Evolutionary conservation across 176 grass and related monocot species (phyloP).

Genomic region (Poa annua): DNA sequence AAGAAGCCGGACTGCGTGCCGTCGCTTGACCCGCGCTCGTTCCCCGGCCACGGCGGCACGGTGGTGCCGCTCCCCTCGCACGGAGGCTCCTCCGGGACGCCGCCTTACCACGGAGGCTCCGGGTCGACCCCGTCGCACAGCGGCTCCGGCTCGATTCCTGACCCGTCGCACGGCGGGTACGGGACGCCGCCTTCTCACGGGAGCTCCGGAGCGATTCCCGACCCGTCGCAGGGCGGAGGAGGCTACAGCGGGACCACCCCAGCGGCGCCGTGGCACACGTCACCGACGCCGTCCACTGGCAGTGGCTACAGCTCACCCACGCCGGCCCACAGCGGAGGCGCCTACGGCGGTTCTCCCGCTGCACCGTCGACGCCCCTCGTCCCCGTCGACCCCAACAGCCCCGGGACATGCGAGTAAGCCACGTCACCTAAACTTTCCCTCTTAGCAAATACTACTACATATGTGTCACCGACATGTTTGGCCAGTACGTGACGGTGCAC

Average conservation of each 20-base stretch:
- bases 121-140: not conserved
- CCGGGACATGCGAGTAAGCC: constrained; percentile 76
- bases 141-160: not conserved
- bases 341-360: constrained; percentile 33
- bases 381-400: constrained; percentile 62
- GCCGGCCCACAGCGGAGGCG: constrained; percentile 2
- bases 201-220: not conserved
- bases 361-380: constrained; percentile 30
- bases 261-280: not conserved
- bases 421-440: not conserved
- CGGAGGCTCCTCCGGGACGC: constrained; percentile 12
- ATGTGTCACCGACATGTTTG: not conserved
- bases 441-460: no score
- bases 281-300: constrained; percentile 23
- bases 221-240: constrained; percentile 32
- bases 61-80: constrained; percentile 39
- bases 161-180: constrained; percentile 21
- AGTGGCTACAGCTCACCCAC: constrained; percentile 36
- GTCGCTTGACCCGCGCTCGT: constrained; percentile 40
- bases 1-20: constrained; percentile 74
- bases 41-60: constrained; percentile 41
- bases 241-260: not conserved
- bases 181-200: constrained; percentile 18
- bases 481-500: not conserved
- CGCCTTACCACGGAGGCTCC: constrained; percentile 25